Conservation (phyloP, 2,329 filamentous ascomycete species). For the Epichloe brachyelytri region DNA sequence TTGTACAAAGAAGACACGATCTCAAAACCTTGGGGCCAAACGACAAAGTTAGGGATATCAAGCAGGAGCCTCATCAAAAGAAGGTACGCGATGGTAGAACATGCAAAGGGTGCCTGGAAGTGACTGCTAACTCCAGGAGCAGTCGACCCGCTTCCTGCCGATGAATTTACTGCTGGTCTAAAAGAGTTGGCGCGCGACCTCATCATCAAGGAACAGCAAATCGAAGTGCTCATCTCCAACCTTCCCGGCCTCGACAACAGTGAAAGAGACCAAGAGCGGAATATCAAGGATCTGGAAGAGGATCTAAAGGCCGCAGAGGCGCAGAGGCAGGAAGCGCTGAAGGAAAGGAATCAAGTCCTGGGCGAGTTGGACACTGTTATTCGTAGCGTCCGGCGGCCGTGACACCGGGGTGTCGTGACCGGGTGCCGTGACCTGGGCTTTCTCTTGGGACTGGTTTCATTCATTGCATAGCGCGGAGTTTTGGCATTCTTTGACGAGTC, state of each 20-base stretch:
- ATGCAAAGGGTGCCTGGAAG: not conserved
- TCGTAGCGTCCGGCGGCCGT: constrained; percentile 45
- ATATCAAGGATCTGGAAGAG: constrained; percentile 51
- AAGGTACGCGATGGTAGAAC: constrained; percentile 24
- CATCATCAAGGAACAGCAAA: constrained; percentile 70
- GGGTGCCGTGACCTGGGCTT: not conserved
- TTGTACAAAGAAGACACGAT: constrained; percentile 56
- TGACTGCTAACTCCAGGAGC: constrained; percentile 1
- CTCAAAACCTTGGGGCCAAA: constrained; percentile 43
- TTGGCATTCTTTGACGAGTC: not conserved
- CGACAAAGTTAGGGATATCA: constrained; percentile 46
- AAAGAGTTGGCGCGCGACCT: constrained; percentile 64
- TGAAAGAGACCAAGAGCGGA: constrained; percentile 60
- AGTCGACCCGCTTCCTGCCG: constrained; percentile 49
- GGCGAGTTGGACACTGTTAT: constrained; percentile 48
- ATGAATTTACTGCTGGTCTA: constrained; percentile 54
- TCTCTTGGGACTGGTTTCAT: not conserved
- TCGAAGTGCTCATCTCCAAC: constrained; percentile 61
- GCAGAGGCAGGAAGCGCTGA: constrained; percentile 48
- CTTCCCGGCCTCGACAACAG: constrained; percentile 69
- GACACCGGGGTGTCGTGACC: constrained; percentile 11
- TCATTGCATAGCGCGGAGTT: constrained; percentile 18
- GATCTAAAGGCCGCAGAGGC: constrained; percentile 50
- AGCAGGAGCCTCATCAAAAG: constrained; percentile 38
- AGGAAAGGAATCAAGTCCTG: constrained; percentile 49